phyloP scores from a whole-genome alignment of 495 filamentous ascomycete genomes.

The Penicillium longicatenatum region DNA sequence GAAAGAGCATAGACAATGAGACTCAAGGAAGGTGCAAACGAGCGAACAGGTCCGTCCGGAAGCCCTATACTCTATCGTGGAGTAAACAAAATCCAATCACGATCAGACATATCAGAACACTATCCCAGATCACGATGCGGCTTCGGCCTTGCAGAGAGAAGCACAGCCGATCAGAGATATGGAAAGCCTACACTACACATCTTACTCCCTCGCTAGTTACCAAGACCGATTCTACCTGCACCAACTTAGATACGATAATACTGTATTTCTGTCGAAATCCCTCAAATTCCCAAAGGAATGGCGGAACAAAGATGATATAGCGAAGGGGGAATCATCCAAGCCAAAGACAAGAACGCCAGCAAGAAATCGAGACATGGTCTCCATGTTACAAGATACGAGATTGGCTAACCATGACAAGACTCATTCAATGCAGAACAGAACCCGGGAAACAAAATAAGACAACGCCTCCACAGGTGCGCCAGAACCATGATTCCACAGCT shows the following conservation, averaged over 20 bases:
- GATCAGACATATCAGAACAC: no score
- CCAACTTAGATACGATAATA: not conserved
- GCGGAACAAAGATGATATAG: slow-evolving; percentile 12
- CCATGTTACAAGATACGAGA: slow-evolving; percentile 12
- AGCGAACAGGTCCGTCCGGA: not conserved
- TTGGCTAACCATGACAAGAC: slow-evolving; percentile 1
- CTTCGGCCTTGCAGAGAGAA: no score
- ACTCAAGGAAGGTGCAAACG: not conserved
- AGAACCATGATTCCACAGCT: slow-evolving; percentile 3
- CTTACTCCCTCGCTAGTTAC: not conserved
- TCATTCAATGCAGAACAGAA: slow-evolving; percentile 8
- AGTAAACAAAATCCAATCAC: no score
- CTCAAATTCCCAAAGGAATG: slow-evolving; percentile 4
- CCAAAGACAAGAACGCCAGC: slow-evolving; percentile 22
- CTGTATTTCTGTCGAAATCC: slow-evolving; percentile 7
- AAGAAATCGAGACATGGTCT: slow-evolving; percentile 9
- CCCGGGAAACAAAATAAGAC: not conserved
- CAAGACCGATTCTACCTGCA: not conserved
- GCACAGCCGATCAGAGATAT: no score
- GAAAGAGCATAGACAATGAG: not conserved
- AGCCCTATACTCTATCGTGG: not conserved
- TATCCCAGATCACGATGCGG: no score
- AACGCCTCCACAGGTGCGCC: slow-evolving; percentile 7
- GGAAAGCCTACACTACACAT: not conserved
- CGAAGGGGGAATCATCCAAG: slow-evolving; percentile 40